phyloP scores from a whole-genome alignment of 257 asterid species.

The Petrea volubilis region DNA sequence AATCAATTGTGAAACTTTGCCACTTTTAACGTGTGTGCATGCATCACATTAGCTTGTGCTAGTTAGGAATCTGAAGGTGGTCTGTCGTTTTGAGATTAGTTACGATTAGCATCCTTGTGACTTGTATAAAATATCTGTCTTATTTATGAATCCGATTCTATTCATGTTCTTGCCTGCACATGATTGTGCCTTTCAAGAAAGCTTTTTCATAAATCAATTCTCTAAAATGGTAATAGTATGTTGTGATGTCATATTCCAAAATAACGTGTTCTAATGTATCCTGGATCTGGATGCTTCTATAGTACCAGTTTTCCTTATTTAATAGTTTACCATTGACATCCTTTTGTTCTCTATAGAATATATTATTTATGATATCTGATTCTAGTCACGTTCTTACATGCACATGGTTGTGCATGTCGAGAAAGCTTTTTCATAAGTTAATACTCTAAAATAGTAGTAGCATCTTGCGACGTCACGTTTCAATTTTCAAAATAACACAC shows the following conservation, averaged over 20 bases:
- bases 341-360: too few species aligned
- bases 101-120: background rate
- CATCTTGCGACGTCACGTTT: background rate
- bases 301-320: too few species aligned
- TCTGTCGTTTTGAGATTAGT: slow-evolving; percentile 5
- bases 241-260: too few species aligned
- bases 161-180: slow-evolving; percentile 4
- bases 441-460: background rate
- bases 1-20: background rate
- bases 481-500: background rate
- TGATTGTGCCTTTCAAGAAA: background rate
- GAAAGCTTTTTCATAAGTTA: background rate
- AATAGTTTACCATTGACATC: too few species aligned
- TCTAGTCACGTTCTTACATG: slow-evolving; percentile 11
- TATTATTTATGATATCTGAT: too few species aligned
- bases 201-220: background rate
- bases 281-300: background rate
- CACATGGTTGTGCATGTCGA: background rate
- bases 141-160: slow-evolving; percentile 5
- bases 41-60: background rate
- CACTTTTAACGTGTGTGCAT: background rate
- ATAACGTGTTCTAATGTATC: background rate
- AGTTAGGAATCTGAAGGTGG: background rate
- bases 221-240: background rate
- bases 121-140: background rate